Evolutionary conservation across 768 basidiomycete species (phyloP), one percentile per base, ranked within the genome.

Genomic region (Lenzites betulinus): DNA sequence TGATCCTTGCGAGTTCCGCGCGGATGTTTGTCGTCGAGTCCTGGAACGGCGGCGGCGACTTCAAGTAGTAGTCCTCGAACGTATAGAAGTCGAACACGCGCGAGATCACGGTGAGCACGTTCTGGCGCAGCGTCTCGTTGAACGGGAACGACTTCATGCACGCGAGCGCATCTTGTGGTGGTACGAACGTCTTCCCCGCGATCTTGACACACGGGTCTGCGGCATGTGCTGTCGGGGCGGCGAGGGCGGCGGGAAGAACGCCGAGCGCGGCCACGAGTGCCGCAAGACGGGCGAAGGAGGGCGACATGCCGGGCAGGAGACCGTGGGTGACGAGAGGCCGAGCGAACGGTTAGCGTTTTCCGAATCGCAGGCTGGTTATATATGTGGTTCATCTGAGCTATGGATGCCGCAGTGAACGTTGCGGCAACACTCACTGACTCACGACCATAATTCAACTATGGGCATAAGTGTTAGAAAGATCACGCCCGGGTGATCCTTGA

Each of bases 21-120:
- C 83, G 77, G 49, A 88, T 85, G 65, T 88, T 73, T 12, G 73
- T 70, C 0, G 83, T 86, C 0, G 83, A 84, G 59, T 82, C 73
- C 56, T 77, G 71, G 65, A 76, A 78, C 18, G 75, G 75, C 15
- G 72, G 61, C 1, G 76, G 75, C 3, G 74, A 72, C 35, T 73
- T 63, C 44, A 75, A 51, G 54, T 78, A 77, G 51, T 72, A 77
- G 44, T 72, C 70, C 60, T 77, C 76, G 64, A 76, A 78, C 0
- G 77, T 78, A 65, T 70, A 78, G 61, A 78, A 78, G 64, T 75
- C 69, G 42, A 76, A 74, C 12, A 75, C 74, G 16, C 69, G 54
- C 2, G 71, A 69, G 60, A 75, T 71, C 35, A 68, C 69, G 2
- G 66, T 66, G 26, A 78, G 39, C n/a, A 76, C 71, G 57, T 77